A percentile compares a stretch with the other conserved stretches of the same genome.
phyloP scores from a whole-genome alignment of 768 basidiomycete genomes.

The Boletellus ananiceps region DNA sequence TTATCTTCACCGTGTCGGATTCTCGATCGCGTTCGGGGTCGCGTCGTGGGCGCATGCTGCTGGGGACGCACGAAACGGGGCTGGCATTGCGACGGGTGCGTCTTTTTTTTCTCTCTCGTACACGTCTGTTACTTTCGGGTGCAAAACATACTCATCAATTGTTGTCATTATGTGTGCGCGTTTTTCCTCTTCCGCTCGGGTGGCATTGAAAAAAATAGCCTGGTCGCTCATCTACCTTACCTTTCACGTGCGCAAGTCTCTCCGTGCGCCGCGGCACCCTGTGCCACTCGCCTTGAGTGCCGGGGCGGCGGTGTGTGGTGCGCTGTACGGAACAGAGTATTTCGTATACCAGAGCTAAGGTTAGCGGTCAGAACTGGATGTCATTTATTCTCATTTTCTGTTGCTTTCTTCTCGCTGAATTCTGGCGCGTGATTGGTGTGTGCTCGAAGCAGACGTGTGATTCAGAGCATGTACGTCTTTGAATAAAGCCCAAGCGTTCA shows the following conservation, averaged over 20 bases:
- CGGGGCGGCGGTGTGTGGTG: conserved; percentile 27
- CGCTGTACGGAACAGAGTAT: conserved; percentile 28
- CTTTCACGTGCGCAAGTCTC: conserved; percentile 34
- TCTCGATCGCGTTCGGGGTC: conserved; percentile 40
- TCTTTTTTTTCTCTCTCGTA: not conserved
- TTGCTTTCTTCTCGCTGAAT: too few species aligned
- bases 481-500: too few species aligned
- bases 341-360: conserved; percentile 25
- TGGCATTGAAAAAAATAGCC: conserved; percentile 22
- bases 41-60: conserved; percentile 39
- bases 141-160: not conserved
- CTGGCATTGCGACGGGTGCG: conserved; percentile 38
- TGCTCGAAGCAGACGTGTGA: too few species aligned
- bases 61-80: conserved; percentile 41
- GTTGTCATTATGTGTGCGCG: too few species aligned
- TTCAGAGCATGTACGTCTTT: too few species aligned
- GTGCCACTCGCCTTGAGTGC: conserved; percentile 32
- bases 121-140: too few species aligned
- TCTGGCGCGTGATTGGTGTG: too few species aligned
- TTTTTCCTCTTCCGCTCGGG: not conserved
- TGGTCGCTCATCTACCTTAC: conserved; percentile 46
- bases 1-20: conserved; percentile 40
- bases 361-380: not conserved
- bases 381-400: too few species aligned
- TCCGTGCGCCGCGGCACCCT: conserved; percentile 28